Evolutionary conservation across 2,329 filamentous ascomycete genomes (phyloP), one percentile per base, ranked within the genome.

Genomic region (Penicillium sp.): DNA sequence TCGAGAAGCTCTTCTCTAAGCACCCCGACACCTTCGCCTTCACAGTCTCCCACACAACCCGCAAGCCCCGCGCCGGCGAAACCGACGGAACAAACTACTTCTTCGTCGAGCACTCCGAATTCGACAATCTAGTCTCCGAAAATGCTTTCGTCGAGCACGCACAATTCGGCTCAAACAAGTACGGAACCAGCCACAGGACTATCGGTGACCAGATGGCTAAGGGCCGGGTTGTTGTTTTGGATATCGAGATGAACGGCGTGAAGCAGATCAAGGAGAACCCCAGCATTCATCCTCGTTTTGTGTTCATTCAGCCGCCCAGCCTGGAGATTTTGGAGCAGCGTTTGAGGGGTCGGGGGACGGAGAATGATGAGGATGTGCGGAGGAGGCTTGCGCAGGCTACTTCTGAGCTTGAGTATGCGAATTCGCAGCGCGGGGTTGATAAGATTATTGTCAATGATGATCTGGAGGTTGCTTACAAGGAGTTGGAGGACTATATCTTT

Each of bases 211-310:
- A 93, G 73, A 84, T 84, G 2, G 83, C 85, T 59, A 85, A 87
- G 77, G 88, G 87, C 49, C 83, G 82, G 68, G 85, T 92, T 43
- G 93, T 93, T 60, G 87, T 97, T 48, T 79, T 97, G 65, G 93
- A 98, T 74, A 98, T 97, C 71, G 93, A 97, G 82, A 96, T 97
- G 91, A 92, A 96, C 84, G 93, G 93, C 59, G 92, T 97, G 57
- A 96, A 96, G 80, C 93, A 97, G 78, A 90, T 97, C 69, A 91
- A 92, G 75, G 83, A 84, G 60, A 90, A 88, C 49, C 82, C 82
- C 65, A 42, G 21, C 14, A 84, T 93, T 61, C 83, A 87, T 55
- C 90, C 91, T 8, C 86, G 90, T 54, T 96, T 91, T 78, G 78
- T 96, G 64, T 96, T 96, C 76, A 84, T 97, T 60, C 85, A 89